A percentile compares a stretch with the other conserved stretches of the same genome.
phyloP scores from a whole-genome alignment of 495 filamentous ascomycete species.

The Hypoxylon fuscum region DNA sequence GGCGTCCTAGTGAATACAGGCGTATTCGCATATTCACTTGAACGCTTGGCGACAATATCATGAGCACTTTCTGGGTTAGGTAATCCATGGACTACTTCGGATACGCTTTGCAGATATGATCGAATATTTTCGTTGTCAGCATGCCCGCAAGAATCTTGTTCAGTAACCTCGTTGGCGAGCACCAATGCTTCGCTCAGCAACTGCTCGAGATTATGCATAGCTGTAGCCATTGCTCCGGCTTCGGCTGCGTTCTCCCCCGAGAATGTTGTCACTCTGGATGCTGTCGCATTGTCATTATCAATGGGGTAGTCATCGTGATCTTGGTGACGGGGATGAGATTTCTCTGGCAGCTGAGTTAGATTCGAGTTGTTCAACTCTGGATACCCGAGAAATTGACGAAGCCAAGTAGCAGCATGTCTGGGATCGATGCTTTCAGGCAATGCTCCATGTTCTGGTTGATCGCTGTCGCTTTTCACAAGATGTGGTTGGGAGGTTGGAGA shows the following conservation, averaged over 20 bases:
- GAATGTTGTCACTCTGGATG: constrained; percentile 39
- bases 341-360: constrained; percentile 43
- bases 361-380: constrained; percentile 18
- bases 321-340: constrained; percentile 32
- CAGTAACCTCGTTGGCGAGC: constrained; percentile 51
- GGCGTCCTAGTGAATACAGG: constrained; percentile 36
- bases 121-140: constrained; percentile 22
- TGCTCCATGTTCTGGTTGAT: constrained; percentile 8
- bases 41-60: constrained; percentile 25
- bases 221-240: constrained; percentile 37
- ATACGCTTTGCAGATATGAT: constrained; percentile 17
- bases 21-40: constrained; percentile 31
- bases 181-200: constrained; percentile 57
- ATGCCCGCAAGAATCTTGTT: constrained; percentile 27
- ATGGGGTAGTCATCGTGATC: constrained; percentile 28
- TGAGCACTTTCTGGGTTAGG: constrained; percentile 23
- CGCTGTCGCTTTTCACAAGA: not conserved
- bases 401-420: constrained; percentile 32
- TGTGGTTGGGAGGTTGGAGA: constrained; percentile 22
- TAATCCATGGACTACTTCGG: constrained; percentile 4
- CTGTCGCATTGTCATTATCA: constrained; percentile 29
- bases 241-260: constrained; percentile 27
- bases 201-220: constrained; percentile 55
- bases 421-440: constrained; percentile 16
- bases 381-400: constrained; percentile 42